phyloP scores from a whole-genome alignment of 495 filamentous ascomycete species.

The Staphylotrichum tortipilum region DNA sequence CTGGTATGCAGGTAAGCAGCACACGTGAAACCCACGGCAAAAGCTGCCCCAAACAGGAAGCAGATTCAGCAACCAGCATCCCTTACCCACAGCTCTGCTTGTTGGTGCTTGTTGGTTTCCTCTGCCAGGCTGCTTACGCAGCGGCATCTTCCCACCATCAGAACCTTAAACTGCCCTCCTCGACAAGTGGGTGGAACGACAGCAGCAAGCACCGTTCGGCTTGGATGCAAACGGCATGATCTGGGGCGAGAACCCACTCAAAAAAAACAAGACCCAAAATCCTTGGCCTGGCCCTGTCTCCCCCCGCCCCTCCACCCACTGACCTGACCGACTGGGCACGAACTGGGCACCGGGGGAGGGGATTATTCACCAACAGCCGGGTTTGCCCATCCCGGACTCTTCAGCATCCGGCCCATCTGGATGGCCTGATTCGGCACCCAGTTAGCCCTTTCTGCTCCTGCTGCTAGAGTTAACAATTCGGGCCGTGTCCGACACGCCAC shows the following conservation, averaged over 20 bases:
- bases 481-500: conserved; percentile 21
- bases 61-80: too few species aligned
- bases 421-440: conserved; percentile 23
- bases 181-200: too few species aligned
- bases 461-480: too few species aligned
- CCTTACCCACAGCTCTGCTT: too few species aligned
- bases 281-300: conserved; percentile 7
- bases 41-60: too few species aligned
- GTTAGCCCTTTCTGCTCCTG: background rate
- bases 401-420: conserved; percentile 12
- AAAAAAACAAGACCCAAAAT: conserved; percentile 6
- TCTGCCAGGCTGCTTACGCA: too few species aligned
- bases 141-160: too few species aligned
- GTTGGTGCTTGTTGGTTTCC: background rate
- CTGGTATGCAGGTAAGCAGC: too few species aligned
- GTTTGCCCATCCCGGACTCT: conserved; percentile 18
- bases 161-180: too few species aligned
- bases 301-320: conserved; percentile 8
- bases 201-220: background rate
- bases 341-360: too few species aligned
- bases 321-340: conserved; percentile 5
- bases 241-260: conserved; percentile 18
- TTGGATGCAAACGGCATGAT: conserved; percentile 8
- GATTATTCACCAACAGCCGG: too few species aligned
- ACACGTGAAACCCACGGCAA: too few species aligned